Base-by-base conservation (phyloP, 345 rosid genomes). In the Salix caprea region DNA sequence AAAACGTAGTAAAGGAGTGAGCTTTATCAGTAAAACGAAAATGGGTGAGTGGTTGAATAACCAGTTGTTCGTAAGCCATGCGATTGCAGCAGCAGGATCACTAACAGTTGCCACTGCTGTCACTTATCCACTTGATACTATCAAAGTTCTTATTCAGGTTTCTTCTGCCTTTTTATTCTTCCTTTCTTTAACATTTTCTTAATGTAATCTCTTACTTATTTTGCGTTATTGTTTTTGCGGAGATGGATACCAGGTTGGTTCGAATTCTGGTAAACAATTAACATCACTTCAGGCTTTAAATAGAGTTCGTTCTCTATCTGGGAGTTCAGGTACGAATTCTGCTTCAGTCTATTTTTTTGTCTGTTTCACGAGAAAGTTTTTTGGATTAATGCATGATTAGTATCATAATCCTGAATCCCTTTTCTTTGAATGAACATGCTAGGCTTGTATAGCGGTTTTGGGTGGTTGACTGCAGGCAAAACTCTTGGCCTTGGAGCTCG, bases 81-180 rank as follows among this genome's bases (percentile, higher is more conserved):
- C 92, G 1, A 74, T 90, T 46, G 96, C 97, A 6, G 98, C 93
- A 16, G 84, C 89, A 0, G 90, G 90, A 30, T 90, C 98, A 18
- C 91, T 87, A n/a, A 80, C 93, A 23, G 44, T 92, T 6, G 96
- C 87, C 83, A 87, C 98, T 30, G 87, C 89, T 58, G 70, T 90
- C 56, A 85, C 97, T 74, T 91, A 91, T 72, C 98, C 99, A 42
- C 89, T 96, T 10, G 99, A 96, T 78, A 90, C 97, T 14, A 65
- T 90, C 77, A 96, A 96, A 87, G 85, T 92, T 66, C 86, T 96
- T 66, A 77, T 88, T 39, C 99, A 96, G 97, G 97, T 92, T 77
- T 44, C 15, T 65, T 16, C 32, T 4, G 48, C 56, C 46, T 15
- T 8, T 71, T 46, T 9, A 28, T 52, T 28, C 7, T 48, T 14